Evolutionary conservation across 331 rosid species (phyloP).

Genomic region (Prunus yedoensis): DNA sequence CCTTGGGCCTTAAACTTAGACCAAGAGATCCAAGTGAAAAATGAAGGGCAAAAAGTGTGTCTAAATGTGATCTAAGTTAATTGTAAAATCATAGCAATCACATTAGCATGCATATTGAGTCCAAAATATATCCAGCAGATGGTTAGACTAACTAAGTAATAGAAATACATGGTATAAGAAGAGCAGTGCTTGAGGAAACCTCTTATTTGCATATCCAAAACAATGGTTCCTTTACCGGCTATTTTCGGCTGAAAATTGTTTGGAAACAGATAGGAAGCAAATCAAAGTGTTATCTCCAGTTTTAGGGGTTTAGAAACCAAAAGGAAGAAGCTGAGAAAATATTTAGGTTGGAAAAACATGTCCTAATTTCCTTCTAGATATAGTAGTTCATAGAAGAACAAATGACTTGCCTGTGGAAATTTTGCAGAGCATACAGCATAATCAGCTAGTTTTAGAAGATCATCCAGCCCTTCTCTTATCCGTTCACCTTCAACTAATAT

Average conservation of each 20-base stretch:
- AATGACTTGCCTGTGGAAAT: conserved; percentile 71
- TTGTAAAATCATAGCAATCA: neutral
- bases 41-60: neutral
- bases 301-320: neutral
- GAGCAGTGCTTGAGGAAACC: neutral
- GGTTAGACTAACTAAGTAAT: neutral
- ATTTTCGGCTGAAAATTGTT: neutral
- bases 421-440: conserved; percentile 73
- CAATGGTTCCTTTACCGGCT: neutral
- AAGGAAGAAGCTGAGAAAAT: neutral
- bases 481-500: conserved; percentile 83
- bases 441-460: conserved; percentile 56
- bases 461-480: conserved; percentile 77
- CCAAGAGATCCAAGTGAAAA: neutral
- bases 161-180: neutral
- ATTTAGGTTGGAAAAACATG: neutral
- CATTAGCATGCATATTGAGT: conserved; percentile 1
- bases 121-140: neutral
- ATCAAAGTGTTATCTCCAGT: neutral
- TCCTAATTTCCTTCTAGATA: conserved; percentile 4
- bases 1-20: neutral
- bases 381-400: neutral
- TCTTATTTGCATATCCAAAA: neutral
- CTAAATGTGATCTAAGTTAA: neutral
- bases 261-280: neutral